Evolutionary conservation across 1,284 basidiomycete species (phyloP), one percentile per base, ranked within the genome.

Genomic region (Ganoderma leucocontextum): DNA sequence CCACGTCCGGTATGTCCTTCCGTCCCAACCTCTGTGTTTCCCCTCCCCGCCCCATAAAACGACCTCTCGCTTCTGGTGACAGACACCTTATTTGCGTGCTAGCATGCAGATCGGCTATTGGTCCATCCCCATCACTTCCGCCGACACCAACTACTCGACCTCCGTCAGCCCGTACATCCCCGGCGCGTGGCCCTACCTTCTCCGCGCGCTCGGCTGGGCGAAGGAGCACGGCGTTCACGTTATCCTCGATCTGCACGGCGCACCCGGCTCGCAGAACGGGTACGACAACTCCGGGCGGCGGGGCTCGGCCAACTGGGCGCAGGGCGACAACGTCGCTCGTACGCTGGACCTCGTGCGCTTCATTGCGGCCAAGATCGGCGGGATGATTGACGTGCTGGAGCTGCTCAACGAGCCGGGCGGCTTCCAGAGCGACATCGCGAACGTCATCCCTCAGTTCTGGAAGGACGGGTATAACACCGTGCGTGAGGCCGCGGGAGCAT

Each of bases 261-360:
- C 89, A 0, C 90, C 89, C 0, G 90, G 89, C 29, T 90, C 88
- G 42, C 90, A 92, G 76, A 92, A 92, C 72, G 90, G 91, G 1
- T 95, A 90, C 78, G 95, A 96, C 80, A 95, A 95, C 80, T 94
- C 92, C 15, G 95, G 95, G 6, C 90, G 91, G 71, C 83, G 88
- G n/a, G 82, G 83, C 17, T 80, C 82, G 59, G 88, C 91, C 10
- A 78, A 83, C 61, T 96, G 93, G 93, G 90, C 87, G 25, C 85
- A 87, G 67, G 77, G 83, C 1, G 79, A 80, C 35, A 89, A 92
- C 74, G 81, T 94, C 42, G 81, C 84, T 17, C 83, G 91, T 19
- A 93, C 94, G 1, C 80, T 93, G 25, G 86, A 90, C 69, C 86
- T 90, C 19, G 79, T 95, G 19, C 79, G 82, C 33, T 90, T 83